Evolutionary conservation across 768 basidiomycete species (phyloP), one percentile per base, ranked within the genome.

Genomic region (Boletus pseudo-olivaceus): DNA sequence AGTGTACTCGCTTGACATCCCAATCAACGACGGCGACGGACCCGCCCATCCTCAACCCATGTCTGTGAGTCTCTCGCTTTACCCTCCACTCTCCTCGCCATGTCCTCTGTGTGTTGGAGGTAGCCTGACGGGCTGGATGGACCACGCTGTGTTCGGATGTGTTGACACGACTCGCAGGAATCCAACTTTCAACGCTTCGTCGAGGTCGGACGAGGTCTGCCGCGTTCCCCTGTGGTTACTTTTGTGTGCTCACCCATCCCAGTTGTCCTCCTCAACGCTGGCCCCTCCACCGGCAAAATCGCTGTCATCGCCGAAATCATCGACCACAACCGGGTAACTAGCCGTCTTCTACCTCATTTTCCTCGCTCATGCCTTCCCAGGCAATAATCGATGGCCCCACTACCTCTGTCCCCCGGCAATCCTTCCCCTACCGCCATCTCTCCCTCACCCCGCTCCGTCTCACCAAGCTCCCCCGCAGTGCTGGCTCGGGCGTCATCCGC

Each of bases 271-370:
- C 82, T 98, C 78, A 90, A 89, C 73, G 73, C 86, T 54, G 96
- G 96, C 52, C 91, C 92, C 53, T 82, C 76, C 55, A 78, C 84
- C 42, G 94, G 94, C 62, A 89, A 87, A 73, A 91, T 97, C 65
- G 97, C 97, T 52, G 88, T 93, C 60, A 95, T 99, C 72, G 87
- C 85, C 47, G 94, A 98, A 75, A 95, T 98, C 74, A 95, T 98
- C 61, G 97, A 98, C 84, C 96, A 98, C 82, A 96, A 94, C 81
- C 85, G 95, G 72, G 96, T 97, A 70, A 57, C 5, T 11, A 44
- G 39, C 12, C 41, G 3, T 37, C n/a, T 5, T 46, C 7, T 40
- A 1, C 15, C 19, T 20, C 41, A 8, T 3, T 30, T 7, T 2
- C 26, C n/a, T 38, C 19, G 23, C 42, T 49, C 44, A 45, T 7